These are phyloP conservation scores for Solanum raphanifolium DNA, from an alignment of 257 asterid genomes.

Conservation along the genomic window DNA sequence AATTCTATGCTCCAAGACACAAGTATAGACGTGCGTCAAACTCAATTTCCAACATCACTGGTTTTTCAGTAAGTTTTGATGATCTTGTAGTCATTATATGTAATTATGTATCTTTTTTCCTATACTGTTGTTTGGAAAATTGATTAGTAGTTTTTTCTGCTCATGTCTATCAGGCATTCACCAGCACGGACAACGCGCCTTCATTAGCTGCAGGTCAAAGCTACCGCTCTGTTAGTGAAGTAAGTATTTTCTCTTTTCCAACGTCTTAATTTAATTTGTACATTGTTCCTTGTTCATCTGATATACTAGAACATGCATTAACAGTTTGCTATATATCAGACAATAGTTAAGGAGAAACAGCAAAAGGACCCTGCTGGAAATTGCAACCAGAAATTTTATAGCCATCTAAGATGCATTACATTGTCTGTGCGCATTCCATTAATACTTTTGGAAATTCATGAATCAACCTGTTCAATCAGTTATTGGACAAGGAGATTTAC, in stretches of 20 bases:
- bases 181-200: constrained; percentile 59
- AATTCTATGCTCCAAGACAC: constrained; percentile 96
- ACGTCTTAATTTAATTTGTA: neutral
- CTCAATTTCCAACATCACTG: constrained; percentile 58
- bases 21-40: constrained; percentile 80
- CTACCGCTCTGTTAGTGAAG: constrained; percentile 52
- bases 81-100: constrained; percentile 1
- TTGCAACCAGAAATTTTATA: neutral
- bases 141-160: neutral
- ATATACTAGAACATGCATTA: neutral
- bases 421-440: neutral
- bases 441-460: neutral
- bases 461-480: neutral
- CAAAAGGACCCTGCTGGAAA: neutral
- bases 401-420: neutral
- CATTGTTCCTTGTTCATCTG: neutral
- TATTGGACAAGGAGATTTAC: neutral
- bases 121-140: constrained; percentile 3
- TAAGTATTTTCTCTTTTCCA: constrained; percentile 22
- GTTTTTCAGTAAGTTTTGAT: constrained; percentile 56
- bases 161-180: constrained; percentile 38
- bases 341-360: neutral
- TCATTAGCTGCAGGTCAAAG: constrained; percentile 47
- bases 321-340: neutral
- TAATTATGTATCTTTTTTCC: constrained; percentile 1